Evolutionary conservation across 2,329 filamentous ascomycete genomes (phyloP), one percentile per base, ranked within the genome.

Genomic region (Nigrospora osmanthi): DNA sequence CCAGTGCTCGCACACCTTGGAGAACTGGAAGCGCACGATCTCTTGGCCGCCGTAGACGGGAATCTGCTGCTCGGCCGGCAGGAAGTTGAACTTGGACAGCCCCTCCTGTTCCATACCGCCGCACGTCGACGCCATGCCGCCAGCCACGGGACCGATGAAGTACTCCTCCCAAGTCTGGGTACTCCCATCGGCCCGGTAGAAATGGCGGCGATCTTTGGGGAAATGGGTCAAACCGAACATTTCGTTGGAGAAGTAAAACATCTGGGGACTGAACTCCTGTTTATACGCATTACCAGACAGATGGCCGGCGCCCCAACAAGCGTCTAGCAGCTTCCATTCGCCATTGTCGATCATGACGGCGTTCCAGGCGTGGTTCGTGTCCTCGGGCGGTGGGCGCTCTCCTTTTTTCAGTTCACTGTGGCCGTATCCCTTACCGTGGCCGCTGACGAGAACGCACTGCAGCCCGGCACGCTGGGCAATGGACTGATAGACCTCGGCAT

Each of bases 241-340:
- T 44, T 91, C 84, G 59, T 96, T 96, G 42, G 66, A 63, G 47
- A 68, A 63, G 3, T 67, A 76, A 54, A 85, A 85, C 51, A 77
- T 65, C 9, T 72, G 63, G 0, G 89, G 79, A 1, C 71, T 75
- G 62, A 96, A 95, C 3, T 70, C 60, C 54, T 84, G 76, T 37
- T 76, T 76, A 66, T 89, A 96, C 1, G 70, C 63, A 46, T 75
- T 40, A 16, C 34, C 70, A 37, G 72, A 65, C 10, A 95, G 65
- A 49, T 79, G 71, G 2, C 91, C 91, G 0, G 91, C 88, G 35
- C 93, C 93, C 93, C 93, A 98, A 60, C 91, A 97, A 1, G 85
- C 67, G 58, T 98, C 93, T 40, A 97, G 68, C 1, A 97, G 75
- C 65, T 96, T 95, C 91, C 91, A 97, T 52, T 81, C 78, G 2